Percentiles rank a stretch among this genome's conserved stretches.
These are phyloP conservation scores for Cordyceps fumosorosea DNA, from an alignment of 2,329 filamentous ascomycete species.

Conservation along the genomic window DNA sequence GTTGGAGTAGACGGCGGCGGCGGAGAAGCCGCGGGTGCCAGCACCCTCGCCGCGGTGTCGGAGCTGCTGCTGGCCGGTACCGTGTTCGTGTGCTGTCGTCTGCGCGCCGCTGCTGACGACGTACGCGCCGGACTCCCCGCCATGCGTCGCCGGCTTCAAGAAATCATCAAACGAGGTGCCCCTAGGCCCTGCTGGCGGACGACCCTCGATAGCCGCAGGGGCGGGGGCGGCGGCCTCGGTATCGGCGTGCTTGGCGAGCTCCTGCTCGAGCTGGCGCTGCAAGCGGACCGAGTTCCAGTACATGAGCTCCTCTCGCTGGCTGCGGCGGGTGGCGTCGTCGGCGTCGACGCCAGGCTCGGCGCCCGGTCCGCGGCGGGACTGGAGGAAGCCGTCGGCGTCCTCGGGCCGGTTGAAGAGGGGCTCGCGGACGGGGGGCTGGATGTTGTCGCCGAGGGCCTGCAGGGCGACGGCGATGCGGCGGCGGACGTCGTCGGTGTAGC, in stretches of 20 bases:
- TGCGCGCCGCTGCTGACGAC: constrained; percentile 55
- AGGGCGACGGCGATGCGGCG: constrained; percentile 55
- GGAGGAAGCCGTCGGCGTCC: constrained; percentile 57
- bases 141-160: constrained; percentile 44
- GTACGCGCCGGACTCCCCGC: constrained; percentile 47
- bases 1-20: constrained; percentile 44
- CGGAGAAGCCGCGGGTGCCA: constrained; percentile 34
- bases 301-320: constrained; percentile 58
- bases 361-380: constrained; percentile 38
- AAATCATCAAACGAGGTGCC: constrained; percentile 54
- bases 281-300: constrained; percentile 57
- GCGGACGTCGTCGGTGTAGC: constrained; percentile 54
- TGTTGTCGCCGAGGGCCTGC: constrained; percentile 51
- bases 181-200: constrained; percentile 15
- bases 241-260: constrained; percentile 15
- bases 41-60: constrained; percentile 40
- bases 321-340: constrained; percentile 53
- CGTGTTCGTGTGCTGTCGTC: constrained; percentile 26
- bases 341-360: constrained; percentile 48
- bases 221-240: constrained; percentile 1
- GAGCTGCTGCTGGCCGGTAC: constrained; percentile 33
- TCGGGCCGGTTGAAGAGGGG: constrained; percentile 60
- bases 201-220: constrained; percentile 15
- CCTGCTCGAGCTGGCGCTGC: constrained; percentile 36
- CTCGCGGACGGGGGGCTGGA: constrained; percentile 41